phyloP scores from a whole-genome alignment of 768 basidiomycete species.

The Suillus tomentosus region DNA sequence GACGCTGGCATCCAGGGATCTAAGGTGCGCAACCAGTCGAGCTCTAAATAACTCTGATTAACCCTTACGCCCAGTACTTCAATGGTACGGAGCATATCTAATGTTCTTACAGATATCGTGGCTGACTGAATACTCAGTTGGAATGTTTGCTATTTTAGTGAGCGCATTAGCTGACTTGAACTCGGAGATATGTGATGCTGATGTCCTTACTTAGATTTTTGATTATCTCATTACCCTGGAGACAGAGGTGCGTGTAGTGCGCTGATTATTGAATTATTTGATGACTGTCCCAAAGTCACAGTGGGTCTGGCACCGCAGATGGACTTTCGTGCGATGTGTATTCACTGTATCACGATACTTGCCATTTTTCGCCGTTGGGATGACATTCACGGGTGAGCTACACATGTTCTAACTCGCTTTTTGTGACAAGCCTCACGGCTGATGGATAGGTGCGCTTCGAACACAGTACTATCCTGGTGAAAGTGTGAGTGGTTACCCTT shows the following conservation, averaged over 20 bases:
- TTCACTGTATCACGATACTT: slow-evolving; percentile 1
- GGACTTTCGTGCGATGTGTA: neutral
- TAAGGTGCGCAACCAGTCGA: neutral
- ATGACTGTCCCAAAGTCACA: neutral
- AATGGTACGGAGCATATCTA: neutral
- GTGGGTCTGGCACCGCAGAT: neutral
- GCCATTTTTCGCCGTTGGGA: neutral
- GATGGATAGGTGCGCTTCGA: neutral
- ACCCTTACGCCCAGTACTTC: neutral
- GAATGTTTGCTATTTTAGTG: neutral
- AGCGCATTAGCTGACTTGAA: neutral
- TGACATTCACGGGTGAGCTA: neutral
- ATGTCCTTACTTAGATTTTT: neutral
- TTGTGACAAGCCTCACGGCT: neutral
- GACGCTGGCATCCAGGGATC: neutral
- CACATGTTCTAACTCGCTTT: neutral
- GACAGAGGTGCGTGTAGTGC: neutral
- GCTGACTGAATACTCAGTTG: neutral
- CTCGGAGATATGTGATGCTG: neutral
- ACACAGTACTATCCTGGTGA: slow-evolving; percentile 7
- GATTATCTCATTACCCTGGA: neutral
- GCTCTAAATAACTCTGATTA: neutral
- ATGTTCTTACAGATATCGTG: neutral
- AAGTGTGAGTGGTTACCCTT: neutral
- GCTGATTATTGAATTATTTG: neutral